phyloP scores from a whole-genome alignment of 768 basidiomycete species.

The Podaxis pistillaris region DNA sequence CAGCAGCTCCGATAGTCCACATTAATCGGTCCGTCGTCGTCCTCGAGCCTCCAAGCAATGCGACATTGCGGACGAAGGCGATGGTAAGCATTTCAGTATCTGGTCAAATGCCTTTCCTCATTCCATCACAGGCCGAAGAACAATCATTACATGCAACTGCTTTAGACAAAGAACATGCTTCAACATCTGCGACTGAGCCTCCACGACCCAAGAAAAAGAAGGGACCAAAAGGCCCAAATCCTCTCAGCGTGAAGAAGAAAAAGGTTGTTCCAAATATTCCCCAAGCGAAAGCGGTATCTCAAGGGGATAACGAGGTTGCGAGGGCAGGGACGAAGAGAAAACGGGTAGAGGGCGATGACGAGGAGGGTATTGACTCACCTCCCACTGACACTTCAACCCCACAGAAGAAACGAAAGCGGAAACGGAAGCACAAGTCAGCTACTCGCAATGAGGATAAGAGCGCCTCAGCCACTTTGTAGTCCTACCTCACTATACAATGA shows the following conservation, averaged over 20 bases:
- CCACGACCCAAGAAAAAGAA: conserved; percentile 54
- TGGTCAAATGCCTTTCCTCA: neutral
- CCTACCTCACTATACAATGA: too few relatives aligned
- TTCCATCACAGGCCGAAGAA: conserved; percentile 54
- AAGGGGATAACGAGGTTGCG: conserved; percentile 19
- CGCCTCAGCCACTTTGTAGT: too few relatives aligned
- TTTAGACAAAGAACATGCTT: conserved; percentile 46
- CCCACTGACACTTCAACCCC: neutral
- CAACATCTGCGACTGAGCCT: conserved; percentile 33
- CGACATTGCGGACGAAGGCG: conserved; percentile 69
- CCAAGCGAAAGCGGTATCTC: conserved; percentile 24
- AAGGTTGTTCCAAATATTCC: conserved; percentile 37
- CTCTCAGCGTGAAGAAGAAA: conserved; percentile 91
- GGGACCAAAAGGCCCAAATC: conserved; percentile 86
- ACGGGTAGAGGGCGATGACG: conserved; percentile 18
- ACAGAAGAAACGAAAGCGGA: conserved; percentile 21
- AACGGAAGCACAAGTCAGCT: conserved; percentile 18
- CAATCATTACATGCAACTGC: conserved; percentile 50
- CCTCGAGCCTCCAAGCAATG: conserved; percentile 84
- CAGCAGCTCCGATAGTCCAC: conserved; percentile 88
- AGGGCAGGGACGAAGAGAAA: conserved; percentile 27
- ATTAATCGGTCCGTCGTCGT: conserved; percentile 92
- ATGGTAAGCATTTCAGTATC: conserved; percentile 36
- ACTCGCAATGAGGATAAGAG: neutral
- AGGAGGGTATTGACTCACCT: conserved; percentile 9